Conservation (phyloP, 2,329 filamentous ascomycete genomes). For the Penicillium sclerotiorum region DNA sequence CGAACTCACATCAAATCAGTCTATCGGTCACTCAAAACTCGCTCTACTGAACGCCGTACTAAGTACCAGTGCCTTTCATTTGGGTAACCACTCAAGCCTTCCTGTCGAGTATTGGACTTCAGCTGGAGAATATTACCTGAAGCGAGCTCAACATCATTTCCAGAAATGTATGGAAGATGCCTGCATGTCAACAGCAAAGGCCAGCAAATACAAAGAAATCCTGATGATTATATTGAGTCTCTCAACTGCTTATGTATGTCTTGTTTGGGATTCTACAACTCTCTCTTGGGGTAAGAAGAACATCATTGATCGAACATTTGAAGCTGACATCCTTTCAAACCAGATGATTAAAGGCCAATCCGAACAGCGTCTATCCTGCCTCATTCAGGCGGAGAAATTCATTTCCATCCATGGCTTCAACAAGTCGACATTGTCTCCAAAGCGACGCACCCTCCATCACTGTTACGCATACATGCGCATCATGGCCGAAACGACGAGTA, state of each 20-base stretch:
- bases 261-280: neutral
- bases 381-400: conserved; percentile 19
- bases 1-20: conserved; percentile 10
- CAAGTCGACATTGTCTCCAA: conserved; percentile 12
- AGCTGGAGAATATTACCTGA: conserved; percentile 9
- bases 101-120: conserved; percentile 2
- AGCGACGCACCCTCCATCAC: conserved; percentile 20
- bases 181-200: neutral
- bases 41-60: conserved; percentile 15
- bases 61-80: conserved; percentile 18
- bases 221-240: conserved; percentile 20
- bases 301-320: neutral
- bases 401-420: conserved; percentile 17
- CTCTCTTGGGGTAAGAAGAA: too few relatives aligned
- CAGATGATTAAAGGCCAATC: conserved; percentile 22
- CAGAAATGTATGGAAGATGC: conserved; percentile 13
- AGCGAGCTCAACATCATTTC: conserved; percentile 11
- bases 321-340: neutral
- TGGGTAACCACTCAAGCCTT: conserved; percentile 9
- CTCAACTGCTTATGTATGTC: conserved; percentile 19
- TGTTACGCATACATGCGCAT: conserved; percentile 26
- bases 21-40: conserved; percentile 7
- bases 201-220: conserved; percentile 21
- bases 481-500: conserved; percentile 22
- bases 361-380: conserved; percentile 12